Conservation (phyloP, 2,329 filamentous ascomycete species). For the Xylariaceae sp. region DNA sequence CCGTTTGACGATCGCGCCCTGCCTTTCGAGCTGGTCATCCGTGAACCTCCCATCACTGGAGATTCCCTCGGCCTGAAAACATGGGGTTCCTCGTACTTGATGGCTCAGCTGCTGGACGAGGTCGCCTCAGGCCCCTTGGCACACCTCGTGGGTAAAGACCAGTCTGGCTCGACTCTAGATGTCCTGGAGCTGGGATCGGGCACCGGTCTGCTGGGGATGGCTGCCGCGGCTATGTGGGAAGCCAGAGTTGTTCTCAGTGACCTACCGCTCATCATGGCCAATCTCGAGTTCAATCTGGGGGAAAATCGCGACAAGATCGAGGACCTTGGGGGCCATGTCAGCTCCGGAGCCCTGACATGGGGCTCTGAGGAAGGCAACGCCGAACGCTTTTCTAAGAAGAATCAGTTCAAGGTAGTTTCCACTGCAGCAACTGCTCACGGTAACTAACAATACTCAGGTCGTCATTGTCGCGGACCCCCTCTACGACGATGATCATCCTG, state of each 20-base stretch:
- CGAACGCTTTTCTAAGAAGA: constrained; percentile 33
- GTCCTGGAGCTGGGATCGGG: constrained; percentile 81
- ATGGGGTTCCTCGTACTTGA: constrained; percentile 84
- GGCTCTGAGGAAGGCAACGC: constrained; percentile 39
- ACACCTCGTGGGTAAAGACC: constrained; percentile 32
- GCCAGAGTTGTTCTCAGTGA: constrained; percentile 70
- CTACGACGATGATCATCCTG: constrained; percentile 78
- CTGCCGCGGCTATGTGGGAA: constrained; percentile 66
- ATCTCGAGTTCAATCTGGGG: constrained; percentile 66
- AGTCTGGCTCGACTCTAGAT: constrained; percentile 19
- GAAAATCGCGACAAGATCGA: constrained; percentile 53
- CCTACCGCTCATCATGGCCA: constrained; percentile 73
- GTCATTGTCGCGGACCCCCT: constrained; percentile 81
- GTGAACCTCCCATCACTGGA: constrained; percentile 80
- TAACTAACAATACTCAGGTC: constrained; percentile 36
- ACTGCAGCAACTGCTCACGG: not conserved
- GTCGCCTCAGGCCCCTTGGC: constrained; percentile 38
- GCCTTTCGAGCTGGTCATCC: constrained; percentile 59
- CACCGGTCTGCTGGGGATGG: constrained; percentile 83
- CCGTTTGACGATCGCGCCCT: constrained; percentile 34
- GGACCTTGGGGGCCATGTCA: constrained; percentile 46
- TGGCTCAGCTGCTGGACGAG: constrained; percentile 62
- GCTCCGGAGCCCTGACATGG: constrained; percentile 69
- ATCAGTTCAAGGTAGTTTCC: constrained; percentile 43
- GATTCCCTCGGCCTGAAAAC: constrained; percentile 91